phyloP scores from a whole-genome alignment of 2,329 filamentous ascomycete species.

The Phaeosphaeriaceae sp. region DNA sequence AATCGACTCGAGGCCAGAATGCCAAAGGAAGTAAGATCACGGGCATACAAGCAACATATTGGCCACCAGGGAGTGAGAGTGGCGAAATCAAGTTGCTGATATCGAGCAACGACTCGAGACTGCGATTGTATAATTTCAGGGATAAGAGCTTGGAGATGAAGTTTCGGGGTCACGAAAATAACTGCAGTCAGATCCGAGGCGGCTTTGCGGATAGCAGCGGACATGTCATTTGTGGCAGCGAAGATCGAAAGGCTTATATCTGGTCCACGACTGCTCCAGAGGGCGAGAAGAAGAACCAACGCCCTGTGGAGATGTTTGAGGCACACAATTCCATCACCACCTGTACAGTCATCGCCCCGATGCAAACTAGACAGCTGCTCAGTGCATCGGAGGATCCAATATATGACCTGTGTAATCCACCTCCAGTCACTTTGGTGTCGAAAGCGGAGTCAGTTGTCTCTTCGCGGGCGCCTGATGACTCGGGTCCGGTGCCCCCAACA shows the following conservation, averaged over 20 bases:
- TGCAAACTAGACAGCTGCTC: constrained; percentile 77
- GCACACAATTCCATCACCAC: constrained; percentile 90
- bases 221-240: constrained; percentile 91
- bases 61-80: constrained; percentile 63
- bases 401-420: constrained; percentile 96
- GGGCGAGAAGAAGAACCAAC: constrained; percentile 75
- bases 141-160: constrained; percentile 88
- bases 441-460: constrained; percentile 68
- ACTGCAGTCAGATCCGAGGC: constrained; percentile 87
- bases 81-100: constrained; percentile 83
- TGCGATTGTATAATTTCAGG: constrained; percentile 86
- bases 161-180: constrained; percentile 89
- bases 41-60: constrained; percentile 78
- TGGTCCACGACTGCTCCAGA: constrained; percentile 75
- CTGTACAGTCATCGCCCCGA: constrained; percentile 84
- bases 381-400: constrained; percentile 86
- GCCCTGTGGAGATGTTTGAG: constrained; percentile 87
- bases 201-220: constrained; percentile 85
- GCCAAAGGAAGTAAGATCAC: constrained; percentile 98
- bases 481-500: constrained; percentile 42
- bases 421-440: constrained; percentile 81
- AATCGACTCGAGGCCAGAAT: constrained; percentile 89
- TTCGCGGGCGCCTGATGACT: constrained; percentile 57
- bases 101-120: constrained; percentile 92
- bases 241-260: constrained; percentile 88